These are phyloP conservation scores for Aspergillus ostianus DNA, from an alignment of 495 filamentous ascomycete genomes.

Conservation along the genomic window DNA sequence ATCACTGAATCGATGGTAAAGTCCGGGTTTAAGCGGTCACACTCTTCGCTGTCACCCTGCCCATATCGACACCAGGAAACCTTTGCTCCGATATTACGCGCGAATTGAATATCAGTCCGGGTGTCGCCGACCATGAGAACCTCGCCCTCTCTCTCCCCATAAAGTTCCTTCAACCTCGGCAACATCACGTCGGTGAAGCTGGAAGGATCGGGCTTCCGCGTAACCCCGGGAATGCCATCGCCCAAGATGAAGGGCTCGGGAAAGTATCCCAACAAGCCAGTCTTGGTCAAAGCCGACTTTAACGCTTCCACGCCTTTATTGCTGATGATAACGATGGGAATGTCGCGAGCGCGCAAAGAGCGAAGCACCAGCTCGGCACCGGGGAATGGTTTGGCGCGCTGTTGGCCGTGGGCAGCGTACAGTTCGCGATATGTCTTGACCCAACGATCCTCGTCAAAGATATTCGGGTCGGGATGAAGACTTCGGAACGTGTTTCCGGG, in stretches of 20 bases:
- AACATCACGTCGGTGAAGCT: slow-evolving; percentile 23
- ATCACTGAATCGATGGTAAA: slow-evolving; percentile 19
- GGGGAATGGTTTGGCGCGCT: slow-evolving; percentile 17
- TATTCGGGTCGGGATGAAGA: slow-evolving; percentile 12
- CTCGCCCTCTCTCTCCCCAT: slow-evolving; percentile 1
- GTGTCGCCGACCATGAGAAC: slow-evolving; percentile 28
- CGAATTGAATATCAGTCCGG: slow-evolving; percentile 24
- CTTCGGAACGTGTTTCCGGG: slow-evolving; percentile 6
- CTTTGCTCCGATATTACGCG: slow-evolving; percentile 19
- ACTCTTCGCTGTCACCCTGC: slow-evolving; percentile 17
- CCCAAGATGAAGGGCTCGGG: slow-evolving; percentile 25
- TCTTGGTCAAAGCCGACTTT: slow-evolving; percentile 18
- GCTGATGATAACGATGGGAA: slow-evolving; percentile 24
- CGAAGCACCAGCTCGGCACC: slow-evolving; percentile 19
- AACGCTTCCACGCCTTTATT: slow-evolving; percentile 25
- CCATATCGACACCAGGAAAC: slow-evolving; percentile 28
- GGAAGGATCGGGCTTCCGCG: slow-evolving; percentile 23
- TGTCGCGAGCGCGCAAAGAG: slow-evolving; percentile 7
- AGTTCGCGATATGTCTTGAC: slow-evolving; percentile 22
- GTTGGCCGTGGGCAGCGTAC: slow-evolving; percentile 21
- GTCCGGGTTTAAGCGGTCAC: slow-evolving; percentile 16
- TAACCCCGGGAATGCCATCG: slow-evolving; percentile 23
- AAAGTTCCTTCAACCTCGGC: slow-evolving; percentile 12
- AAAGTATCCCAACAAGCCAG: slow-evolving; percentile 11
- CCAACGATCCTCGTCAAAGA: slow-evolving; percentile 16